Conservation (phyloP, 345 rosid species). For the Viola odorata region DNA sequence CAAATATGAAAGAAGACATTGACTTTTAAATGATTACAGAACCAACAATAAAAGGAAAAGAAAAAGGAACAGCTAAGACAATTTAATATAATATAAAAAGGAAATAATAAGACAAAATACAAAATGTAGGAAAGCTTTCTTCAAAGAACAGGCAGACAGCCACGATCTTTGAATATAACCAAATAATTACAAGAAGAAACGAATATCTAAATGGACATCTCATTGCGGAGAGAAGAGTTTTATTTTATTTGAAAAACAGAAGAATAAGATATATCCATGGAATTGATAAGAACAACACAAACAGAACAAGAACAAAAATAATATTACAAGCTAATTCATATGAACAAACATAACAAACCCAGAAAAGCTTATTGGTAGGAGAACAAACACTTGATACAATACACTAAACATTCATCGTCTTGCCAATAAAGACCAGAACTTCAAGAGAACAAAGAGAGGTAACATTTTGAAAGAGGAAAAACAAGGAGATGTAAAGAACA, state of each 20-base stretch:
- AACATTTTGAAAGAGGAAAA: neutral
- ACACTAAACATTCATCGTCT: too few species aligned
- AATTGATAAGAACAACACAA: constrained; percentile 14
- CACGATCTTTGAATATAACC: constrained; percentile 16
- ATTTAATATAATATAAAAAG: constrained; percentile 18
- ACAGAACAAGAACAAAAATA: neutral
- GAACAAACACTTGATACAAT: too few species aligned
- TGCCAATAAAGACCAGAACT: neutral
- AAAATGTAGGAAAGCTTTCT: constrained; percentile 28
- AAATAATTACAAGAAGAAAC: constrained; percentile 18
- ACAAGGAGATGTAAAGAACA: constrained; percentile 1
- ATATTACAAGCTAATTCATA: neutral
- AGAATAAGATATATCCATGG: neutral
- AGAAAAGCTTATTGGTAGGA: too few species aligned
- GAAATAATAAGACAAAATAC: constrained; percentile 28
- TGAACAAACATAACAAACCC: neutral
- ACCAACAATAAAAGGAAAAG: neutral
- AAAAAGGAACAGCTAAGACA: constrained; percentile 27
- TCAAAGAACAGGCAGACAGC: constrained; percentile 21
- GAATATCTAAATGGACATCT: constrained; percentile 3
- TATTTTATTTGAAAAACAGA: neutral
- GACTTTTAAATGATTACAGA: constrained; percentile 13
- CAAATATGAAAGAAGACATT: constrained; percentile 19
- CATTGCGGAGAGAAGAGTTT: too few species aligned
- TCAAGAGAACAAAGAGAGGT: neutral